Conservation (phyloP, 331 rosid genomes). For the Acacia concinna region DNA sequence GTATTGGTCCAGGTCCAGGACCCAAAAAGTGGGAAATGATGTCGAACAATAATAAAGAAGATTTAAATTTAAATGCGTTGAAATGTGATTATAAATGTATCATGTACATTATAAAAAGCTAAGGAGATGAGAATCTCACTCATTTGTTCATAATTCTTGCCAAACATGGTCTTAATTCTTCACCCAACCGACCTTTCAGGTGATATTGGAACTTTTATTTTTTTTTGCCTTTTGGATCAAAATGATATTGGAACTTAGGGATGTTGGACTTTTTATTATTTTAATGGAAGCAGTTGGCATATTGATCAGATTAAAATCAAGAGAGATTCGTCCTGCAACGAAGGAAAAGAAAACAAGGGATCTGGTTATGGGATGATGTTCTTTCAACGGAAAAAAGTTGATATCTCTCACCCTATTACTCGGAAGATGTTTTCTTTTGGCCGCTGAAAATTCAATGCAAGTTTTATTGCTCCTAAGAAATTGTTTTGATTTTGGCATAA, state of each 20-base stretch:
- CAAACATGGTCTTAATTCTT: neutral
- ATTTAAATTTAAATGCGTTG: neutral
- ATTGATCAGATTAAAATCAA: neutral
- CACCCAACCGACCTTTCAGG: neutral
- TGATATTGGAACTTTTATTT: neutral
- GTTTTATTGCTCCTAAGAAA: neutral
- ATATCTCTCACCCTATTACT: neutral
- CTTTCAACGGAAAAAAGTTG: neutral
- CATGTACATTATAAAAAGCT: neutral
- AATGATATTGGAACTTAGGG: neutral
- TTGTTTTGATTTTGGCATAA: neutral
- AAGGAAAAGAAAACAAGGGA: neutral
- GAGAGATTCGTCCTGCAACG: neutral
- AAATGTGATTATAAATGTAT: neutral
- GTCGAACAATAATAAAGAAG: neutral
- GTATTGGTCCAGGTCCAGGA: neutral
- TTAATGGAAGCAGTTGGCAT: neutral
- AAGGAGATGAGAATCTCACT: neutral
- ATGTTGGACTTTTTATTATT: neutral
- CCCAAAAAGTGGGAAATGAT: neutral
- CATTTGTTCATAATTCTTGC: neutral
- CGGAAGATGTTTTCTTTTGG: neutral
- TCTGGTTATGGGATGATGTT: neutral
- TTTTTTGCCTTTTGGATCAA: no score
- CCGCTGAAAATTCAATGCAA: neutral